Evolutionary conservation across 179 eudicot species (phyloP).

Genomic region (Actinidia chinensis): DNA sequence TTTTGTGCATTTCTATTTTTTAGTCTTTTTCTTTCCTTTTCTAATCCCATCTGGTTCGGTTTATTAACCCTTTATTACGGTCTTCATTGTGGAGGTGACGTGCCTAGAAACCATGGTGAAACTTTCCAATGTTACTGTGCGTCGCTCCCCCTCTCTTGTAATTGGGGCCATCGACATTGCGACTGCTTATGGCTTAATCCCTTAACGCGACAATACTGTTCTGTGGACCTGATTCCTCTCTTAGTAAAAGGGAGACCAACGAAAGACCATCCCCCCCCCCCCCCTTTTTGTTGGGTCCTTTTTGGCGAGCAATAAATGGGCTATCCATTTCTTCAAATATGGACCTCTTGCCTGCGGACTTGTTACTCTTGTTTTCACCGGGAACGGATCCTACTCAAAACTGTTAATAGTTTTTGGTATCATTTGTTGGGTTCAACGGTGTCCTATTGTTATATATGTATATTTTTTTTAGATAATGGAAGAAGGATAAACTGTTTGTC

Average conservation of each 20-base stretch:
- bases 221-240: constrained; percentile 56
- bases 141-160: constrained; percentile 77
- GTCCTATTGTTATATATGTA: too few species aligned
- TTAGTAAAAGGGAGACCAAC: constrained; percentile 36
- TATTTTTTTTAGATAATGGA: constrained; percentile 79
- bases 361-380: constrained; percentile 78
- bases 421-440: constrained; percentile 1
- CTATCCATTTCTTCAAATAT: constrained; percentile 66
- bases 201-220: constrained; percentile 44
- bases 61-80: constrained; percentile 68
- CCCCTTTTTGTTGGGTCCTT: constrained; percentile 61
- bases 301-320: constrained; percentile 68
- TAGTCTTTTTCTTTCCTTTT: too few species aligned
- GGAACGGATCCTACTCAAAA: constrained; percentile 31
- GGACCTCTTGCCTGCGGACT: constrained; percentile 93
- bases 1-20: too few species aligned
- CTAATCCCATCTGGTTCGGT: constrained; percentile 79
- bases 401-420: not conserved
- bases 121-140: constrained; percentile 81
- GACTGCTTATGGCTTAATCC: constrained; percentile 71
- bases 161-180: constrained; percentile 91
- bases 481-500: constrained; percentile 74
- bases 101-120: constrained; percentile 83
- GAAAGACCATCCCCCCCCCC: constrained; percentile 40
- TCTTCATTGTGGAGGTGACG: constrained; percentile 75